Percentiles rank a stretch among this genome's conserved stretches.
Conservation (phyloP, 768 basidiomycete genomes). For the Agaricus sinodeliciosus region DNA sequence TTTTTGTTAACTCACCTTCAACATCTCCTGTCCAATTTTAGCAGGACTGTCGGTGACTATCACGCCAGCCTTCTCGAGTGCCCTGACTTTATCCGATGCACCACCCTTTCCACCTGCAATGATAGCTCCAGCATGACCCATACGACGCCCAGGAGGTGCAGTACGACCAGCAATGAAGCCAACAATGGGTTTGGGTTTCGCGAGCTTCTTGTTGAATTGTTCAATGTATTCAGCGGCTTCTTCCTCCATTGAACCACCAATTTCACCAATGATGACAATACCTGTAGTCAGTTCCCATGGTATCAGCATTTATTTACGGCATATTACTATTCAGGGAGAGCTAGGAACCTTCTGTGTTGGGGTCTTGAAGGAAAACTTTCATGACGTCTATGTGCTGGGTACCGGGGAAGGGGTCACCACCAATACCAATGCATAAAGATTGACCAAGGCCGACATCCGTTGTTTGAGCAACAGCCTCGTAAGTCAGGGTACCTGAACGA, state of each 20-base stretch:
- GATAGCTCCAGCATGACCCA: constrained; percentile 98
- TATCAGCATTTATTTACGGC: background rate
- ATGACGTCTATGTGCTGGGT: constrained; percentile 94
- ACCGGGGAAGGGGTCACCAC: constrained; percentile 95
- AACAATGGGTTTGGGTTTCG: constrained; percentile 89
- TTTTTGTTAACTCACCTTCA: constrained; percentile 53
- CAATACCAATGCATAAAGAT: constrained; percentile 94
- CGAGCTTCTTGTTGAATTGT: constrained; percentile 84
- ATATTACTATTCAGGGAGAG: background rate
- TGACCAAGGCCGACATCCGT: constrained; percentile 95
- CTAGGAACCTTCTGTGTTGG: constrained; percentile 76
- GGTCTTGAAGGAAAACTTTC: constrained; percentile 93
- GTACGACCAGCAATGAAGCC: constrained; percentile 98
- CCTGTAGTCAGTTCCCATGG: constrained; percentile 35
- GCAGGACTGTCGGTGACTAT: constrained; percentile 95
- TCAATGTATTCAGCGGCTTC: constrained; percentile 97
- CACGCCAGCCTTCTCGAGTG: constrained; percentile 86
- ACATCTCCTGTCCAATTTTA: constrained; percentile 85
- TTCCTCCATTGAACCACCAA: constrained; percentile 99
- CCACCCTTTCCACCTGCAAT: constrained; percentile 98
- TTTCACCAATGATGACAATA: constrained; percentile 97
- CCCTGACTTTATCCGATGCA: constrained; percentile 89
- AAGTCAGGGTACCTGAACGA: constrained; percentile 92
- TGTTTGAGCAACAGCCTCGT: constrained; percentile 98
- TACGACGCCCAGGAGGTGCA: constrained; percentile 94